These are phyloP conservation scores for Fraxinus excelsior DNA, from an alignment of 257 asterid genomes.

Conservation along the genomic window DNA sequence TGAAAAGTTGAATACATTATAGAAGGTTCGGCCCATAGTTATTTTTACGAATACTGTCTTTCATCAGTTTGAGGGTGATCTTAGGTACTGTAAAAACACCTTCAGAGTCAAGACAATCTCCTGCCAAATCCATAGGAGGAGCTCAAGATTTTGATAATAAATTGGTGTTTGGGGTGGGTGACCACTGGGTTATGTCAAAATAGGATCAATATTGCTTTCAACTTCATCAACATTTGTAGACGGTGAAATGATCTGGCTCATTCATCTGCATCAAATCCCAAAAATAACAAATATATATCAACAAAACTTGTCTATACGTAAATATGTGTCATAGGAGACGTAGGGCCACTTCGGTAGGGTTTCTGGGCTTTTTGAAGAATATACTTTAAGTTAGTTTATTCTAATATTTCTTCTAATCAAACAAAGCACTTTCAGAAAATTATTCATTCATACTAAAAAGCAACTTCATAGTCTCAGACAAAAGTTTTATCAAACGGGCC, in stretches of 20 bases:
- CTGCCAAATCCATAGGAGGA: neutral
- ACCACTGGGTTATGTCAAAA: constrained; percentile 23
- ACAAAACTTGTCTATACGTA: neutral
- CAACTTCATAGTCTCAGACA: too few relatives aligned
- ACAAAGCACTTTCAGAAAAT: too few relatives aligned
- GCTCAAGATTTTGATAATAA: constrained; percentile 15
- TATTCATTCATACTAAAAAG: too few relatives aligned
- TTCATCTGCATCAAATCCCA: constrained; percentile 45
- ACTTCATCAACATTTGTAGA: constrained; percentile 30
- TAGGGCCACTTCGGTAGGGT: too few relatives aligned
- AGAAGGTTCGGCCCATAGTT: neutral
- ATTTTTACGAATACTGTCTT: neutral
- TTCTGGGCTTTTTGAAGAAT: too few relatives aligned
- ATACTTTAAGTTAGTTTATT: too few relatives aligned
- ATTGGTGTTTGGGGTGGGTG: constrained; percentile 28
- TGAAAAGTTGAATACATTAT: neutral
- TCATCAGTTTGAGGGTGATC: constrained; percentile 1
- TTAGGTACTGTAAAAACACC: constrained; percentile 5
- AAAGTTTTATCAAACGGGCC: too few relatives aligned
- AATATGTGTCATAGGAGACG: neutral
- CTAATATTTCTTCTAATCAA: too few relatives aligned
- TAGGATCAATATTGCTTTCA: constrained; percentile 27
- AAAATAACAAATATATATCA: neutral
- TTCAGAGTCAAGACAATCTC: neutral
- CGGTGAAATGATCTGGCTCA: constrained; percentile 35